Conservation (phyloP, 164 flowering plant genomes). For the Buxus sempervirens region DNA sequence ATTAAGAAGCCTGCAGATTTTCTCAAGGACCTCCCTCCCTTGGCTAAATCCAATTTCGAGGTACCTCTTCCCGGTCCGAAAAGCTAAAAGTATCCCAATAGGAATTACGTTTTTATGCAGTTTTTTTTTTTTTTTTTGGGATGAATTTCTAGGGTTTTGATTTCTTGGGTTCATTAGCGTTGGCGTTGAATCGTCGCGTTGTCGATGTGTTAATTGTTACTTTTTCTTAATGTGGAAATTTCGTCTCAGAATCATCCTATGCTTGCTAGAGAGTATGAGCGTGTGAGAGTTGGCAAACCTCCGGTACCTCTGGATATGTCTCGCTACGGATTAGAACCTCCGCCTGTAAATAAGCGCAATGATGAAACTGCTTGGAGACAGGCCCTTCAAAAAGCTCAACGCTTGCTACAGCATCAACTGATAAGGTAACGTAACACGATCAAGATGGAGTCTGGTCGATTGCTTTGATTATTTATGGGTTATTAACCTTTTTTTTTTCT, state of each 20-base stretch:
- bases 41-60: constrained; percentile 57
- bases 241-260: constrained; percentile 75
- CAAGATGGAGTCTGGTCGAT: background rate
- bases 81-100: background rate
- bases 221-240: constrained; percentile 11
- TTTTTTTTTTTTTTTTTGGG: background rate
- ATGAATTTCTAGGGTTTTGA: background rate
- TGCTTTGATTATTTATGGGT: constrained; percentile 1
- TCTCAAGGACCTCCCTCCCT: constrained; percentile 76
- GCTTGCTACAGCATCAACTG: constrained; percentile 78
- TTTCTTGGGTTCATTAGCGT: background rate
- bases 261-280: constrained; percentile 93
- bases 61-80: constrained; percentile 21
- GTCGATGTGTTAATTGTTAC: background rate
- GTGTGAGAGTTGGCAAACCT: constrained; percentile 88
- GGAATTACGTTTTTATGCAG: background rate
- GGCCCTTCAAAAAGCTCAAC: constrained; percentile 74
- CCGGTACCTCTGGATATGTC: constrained; percentile 67
- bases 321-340: constrained; percentile 68
- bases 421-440: constrained; percentile 44
- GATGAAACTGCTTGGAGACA: constrained; percentile 86
- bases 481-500: background rate
- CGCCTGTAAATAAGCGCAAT: constrained; percentile 54
- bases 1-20: constrained; percentile 81
- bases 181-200: background rate